A percentile compares a stretch with the other conserved stretches of the same genome.
Conservation (phyloP, 345 rosid species). For the Camelina hispida region DNA sequence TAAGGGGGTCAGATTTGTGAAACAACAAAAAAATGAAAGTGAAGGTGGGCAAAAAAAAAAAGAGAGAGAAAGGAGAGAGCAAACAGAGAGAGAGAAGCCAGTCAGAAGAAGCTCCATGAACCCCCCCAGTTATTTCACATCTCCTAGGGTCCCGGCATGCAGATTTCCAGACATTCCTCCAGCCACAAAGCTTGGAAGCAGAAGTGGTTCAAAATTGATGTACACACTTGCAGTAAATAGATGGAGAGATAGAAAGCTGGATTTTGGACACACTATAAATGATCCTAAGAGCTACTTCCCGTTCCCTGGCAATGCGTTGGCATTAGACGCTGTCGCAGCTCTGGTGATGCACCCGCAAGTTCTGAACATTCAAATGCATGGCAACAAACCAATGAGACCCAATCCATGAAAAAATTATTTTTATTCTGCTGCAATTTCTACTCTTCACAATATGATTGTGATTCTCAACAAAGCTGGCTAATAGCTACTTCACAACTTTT, state of each 20-base stretch:
- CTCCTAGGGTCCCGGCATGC: constrained; percentile 25
- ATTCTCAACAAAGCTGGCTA: background rate
- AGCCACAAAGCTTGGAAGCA: constrained; percentile 33
- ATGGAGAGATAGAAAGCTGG: constrained; percentile 26
- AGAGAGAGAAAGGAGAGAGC: constrained; percentile 5
- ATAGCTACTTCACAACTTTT: constrained; percentile 4
- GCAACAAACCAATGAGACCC: constrained; percentile 3
- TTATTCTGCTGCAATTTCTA: background rate
- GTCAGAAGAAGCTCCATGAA: constrained; percentile 36
- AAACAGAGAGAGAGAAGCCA: constrained; percentile 4
- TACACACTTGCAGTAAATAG: constrained; percentile 35
- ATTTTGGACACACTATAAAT: constrained; percentile 37
- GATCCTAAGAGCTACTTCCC: constrained; percentile 47
- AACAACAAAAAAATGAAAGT: constrained; percentile 18
- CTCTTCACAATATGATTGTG: background rate
- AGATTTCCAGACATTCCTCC: constrained; percentile 34
- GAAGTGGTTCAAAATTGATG: constrained; percentile 46
- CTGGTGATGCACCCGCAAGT: constrained; percentile 79
- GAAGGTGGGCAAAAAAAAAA: background rate
- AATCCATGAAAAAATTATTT: background rate
- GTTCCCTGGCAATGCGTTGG: constrained; percentile 59
- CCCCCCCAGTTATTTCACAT: constrained; percentile 33
- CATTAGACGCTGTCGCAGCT: constrained; percentile 75
- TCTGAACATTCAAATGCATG: constrained; percentile 55
- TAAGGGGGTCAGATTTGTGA: constrained; percentile 30